phyloP scores from a whole-genome alignment of 2,329 filamentous ascomycete genomes.

The Colletotrichum melonis region DNA sequence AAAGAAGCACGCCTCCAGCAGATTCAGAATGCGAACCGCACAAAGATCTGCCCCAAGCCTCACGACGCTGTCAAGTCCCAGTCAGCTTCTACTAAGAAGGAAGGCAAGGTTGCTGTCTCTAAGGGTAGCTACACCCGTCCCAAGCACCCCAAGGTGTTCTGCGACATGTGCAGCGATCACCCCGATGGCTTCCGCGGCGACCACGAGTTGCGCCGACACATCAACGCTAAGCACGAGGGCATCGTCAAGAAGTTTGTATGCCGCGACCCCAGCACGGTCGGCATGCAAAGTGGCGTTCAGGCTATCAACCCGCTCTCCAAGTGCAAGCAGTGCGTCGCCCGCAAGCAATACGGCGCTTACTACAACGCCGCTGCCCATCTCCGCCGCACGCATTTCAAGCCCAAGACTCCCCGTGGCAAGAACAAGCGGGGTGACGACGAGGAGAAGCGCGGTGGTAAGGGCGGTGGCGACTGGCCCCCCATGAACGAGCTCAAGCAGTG shows the following conservation, averaged over 20 bases:
- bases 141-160: slow-evolving; percentile 78
- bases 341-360: slow-evolving; percentile 88
- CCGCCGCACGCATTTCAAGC: slow-evolving; percentile 87
- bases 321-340: slow-evolving; percentile 83
- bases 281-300: slow-evolving; percentile 55
- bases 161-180: slow-evolving; percentile 75
- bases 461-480: slow-evolving; percentile 64
- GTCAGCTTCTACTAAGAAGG: slow-evolving; percentile 45
- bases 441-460: slow-evolving; percentile 66
- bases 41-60: slow-evolving; percentile 59
- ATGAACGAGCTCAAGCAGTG: slow-evolving; percentile 70
- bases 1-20: slow-evolving; percentile 61
- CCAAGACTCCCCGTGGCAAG: slow-evolving; percentile 60
- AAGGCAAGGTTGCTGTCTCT: slow-evolving; percentile 55
- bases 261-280: slow-evolving; percentile 59
- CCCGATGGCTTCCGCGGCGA: slow-evolving; percentile 86
- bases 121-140: slow-evolving; percentile 68
- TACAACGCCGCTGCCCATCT: slow-evolving; percentile 96
- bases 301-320: slow-evolving; percentile 75
- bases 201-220: slow-evolving; percentile 81
- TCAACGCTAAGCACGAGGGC: slow-evolving; percentile 71
- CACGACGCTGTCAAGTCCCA: slow-evolving; percentile 42
- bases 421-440: slow-evolving; percentile 50
- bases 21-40: slow-evolving; percentile 53
- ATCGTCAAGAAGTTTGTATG: slow-evolving; percentile 69